phyloP scores from a whole-genome alignment of 2,329 filamentous ascomycete species.

The Ophiosphaerella narmari region DNA sequence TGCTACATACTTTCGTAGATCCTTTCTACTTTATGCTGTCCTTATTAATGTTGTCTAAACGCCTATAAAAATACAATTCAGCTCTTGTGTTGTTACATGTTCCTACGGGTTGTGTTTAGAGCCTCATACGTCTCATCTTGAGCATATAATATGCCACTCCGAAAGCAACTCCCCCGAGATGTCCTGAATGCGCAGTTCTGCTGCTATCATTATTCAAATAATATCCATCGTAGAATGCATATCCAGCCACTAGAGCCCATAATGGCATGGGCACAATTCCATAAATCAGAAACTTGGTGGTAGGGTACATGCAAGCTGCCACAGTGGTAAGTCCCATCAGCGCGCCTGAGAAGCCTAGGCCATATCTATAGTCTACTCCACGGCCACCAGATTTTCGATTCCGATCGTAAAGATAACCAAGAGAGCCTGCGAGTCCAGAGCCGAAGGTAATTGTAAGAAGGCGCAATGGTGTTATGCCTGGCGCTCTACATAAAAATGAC shows the following conservation, averaged over 20 bases:
- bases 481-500: slow-evolving; percentile 34
- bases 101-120: not conserved
- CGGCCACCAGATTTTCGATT: slow-evolving; percentile 6
- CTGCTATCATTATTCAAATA: slow-evolving; percentile 37
- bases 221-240: slow-evolving; percentile 47
- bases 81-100: too few relatives aligned
- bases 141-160: slow-evolving; percentile 41
- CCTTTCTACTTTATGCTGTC: too few relatives aligned
- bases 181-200: slow-evolving; percentile 48
- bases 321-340: slow-evolving; percentile 48
- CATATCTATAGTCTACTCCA: slow-evolving; percentile 10
- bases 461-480: slow-evolving; percentile 32
- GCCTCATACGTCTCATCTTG: slow-evolving; percentile 20
- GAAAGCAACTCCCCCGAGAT: slow-evolving; percentile 51
- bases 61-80: too few relatives aligned
- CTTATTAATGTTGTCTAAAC: too few relatives aligned
- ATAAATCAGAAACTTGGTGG: slow-evolving; percentile 37
- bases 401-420: slow-evolving; percentile 20
- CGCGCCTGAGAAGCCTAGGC: slow-evolving; percentile 46
- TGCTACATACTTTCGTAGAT: too few relatives aligned
- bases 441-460: slow-evolving; percentile 38
- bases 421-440: slow-evolving; percentile 31
- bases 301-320: slow-evolving; percentile 47
- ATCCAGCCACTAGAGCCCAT: slow-evolving; percentile 43
- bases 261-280: slow-evolving; percentile 49